Percentiles rank a stretch among this genome's conserved stretches.
These are phyloP conservation scores for Colletotrichum gloeosporioides DNA, from an alignment of 2,329 filamentous ascomycete species.

Conservation along the genomic window DNA sequence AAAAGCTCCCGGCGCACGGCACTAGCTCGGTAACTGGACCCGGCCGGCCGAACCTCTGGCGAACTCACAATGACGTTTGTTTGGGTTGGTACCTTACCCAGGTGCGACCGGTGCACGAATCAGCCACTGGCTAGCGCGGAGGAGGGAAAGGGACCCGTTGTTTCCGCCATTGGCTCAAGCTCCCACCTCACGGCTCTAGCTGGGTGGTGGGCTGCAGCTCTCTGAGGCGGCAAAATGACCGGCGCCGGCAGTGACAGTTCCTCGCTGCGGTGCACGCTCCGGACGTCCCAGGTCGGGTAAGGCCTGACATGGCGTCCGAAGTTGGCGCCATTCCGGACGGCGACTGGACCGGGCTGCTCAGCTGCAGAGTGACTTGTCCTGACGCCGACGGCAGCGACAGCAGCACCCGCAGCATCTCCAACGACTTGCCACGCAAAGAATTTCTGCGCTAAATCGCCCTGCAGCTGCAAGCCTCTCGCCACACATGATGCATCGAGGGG, in stretches of 20 bases:
- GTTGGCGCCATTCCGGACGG: neutral
- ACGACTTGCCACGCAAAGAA: neutral
- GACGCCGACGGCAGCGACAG: neutral
- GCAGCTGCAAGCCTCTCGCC: conserved; percentile 16
- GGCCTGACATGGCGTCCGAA: neutral
- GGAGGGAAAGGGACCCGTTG: neutral
- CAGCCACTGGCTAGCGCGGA: neutral
- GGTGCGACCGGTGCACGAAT: neutral
- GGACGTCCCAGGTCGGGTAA: neutral
- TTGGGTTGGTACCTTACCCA: neutral
- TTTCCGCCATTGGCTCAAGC: conserved; percentile 17
- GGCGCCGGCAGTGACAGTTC: neutral
- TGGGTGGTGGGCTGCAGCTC: neutral
- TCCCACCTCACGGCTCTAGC: neutral
- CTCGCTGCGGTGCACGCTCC: neutral
- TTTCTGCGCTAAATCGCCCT: neutral
- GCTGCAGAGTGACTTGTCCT: neutral
- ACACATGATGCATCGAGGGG: conserved; percentile 7
- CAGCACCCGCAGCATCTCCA: neutral
- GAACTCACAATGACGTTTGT: conserved; percentile 18
- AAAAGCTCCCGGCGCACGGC: neutral
- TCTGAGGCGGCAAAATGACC: neutral
- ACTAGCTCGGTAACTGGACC: conserved; percentile 20
- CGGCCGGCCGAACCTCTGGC: conserved; percentile 1
- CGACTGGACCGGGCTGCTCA: neutral